Conservation (phyloP, 495 filamentous ascomycete species). For the Podospora appendiculata region DNA sequence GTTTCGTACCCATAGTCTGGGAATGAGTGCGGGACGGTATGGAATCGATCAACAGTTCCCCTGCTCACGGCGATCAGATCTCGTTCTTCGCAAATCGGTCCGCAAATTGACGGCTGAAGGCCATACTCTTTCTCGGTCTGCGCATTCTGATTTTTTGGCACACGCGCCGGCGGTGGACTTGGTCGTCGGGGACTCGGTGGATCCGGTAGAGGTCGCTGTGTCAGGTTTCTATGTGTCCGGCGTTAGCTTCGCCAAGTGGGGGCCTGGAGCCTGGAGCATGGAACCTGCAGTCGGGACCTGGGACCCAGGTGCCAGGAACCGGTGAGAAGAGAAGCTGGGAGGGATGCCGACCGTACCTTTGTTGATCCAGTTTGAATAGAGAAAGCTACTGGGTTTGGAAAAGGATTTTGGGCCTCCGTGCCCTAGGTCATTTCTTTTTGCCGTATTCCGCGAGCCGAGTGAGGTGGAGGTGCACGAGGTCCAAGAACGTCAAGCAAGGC, state of each 20-base stretch:
- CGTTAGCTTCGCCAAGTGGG: not conserved
- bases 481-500: no score
- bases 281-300: no score
- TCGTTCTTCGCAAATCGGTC: not conserved
- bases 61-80: conserved; percentile 4
- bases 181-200: not conserved
- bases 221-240: not conserved
- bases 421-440: no score
- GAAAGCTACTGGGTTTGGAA: no score
- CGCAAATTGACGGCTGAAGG: not conserved
- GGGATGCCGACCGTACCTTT: not conserved
- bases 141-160: conserved; percentile 12
- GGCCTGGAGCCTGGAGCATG: not conserved
- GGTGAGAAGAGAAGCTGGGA: not conserved
- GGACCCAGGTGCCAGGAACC: not conserved
- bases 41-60: conserved; percentile 8
- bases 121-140: conserved; percentile 9
- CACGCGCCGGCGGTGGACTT: not conserved
- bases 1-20: conserved; percentile 25
- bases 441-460: no score
- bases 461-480: no score
- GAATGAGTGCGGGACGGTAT: conserved; percentile 15
- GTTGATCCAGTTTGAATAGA: not conserved
- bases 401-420: no score
- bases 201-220: not conserved